Evolutionary conservation across 164 flowering plant genomes (phyloP).

Genomic region (Vitis riparia): DNA sequence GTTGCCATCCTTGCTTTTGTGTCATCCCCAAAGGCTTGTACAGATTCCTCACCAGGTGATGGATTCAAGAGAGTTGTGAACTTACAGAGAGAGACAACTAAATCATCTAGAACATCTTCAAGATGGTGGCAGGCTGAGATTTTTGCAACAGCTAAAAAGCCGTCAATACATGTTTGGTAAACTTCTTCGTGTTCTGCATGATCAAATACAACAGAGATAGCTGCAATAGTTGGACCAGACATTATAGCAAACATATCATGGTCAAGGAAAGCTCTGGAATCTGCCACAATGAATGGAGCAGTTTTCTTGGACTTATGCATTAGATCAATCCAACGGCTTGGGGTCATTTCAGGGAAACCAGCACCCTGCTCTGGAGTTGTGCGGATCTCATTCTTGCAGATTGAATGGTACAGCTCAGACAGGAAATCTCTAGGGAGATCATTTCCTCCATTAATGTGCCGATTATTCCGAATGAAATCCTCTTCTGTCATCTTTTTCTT

Average conservation of each 20-base stretch:
- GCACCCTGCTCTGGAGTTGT: slow-evolving; percentile 50
- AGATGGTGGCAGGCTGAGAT: slow-evolving; percentile 57
- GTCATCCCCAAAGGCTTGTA: slow-evolving; percentile 52
- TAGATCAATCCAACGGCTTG: slow-evolving; percentile 56
- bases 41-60: slow-evolving; percentile 48
- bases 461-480: slow-evolving; percentile 63
- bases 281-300: slow-evolving; percentile 45
- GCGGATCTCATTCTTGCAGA: slow-evolving; percentile 56
- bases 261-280: slow-evolving; percentile 44
- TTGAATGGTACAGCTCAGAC: slow-evolving; percentile 45
- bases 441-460: slow-evolving; percentile 63
- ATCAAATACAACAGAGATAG: slow-evolving; percentile 57
- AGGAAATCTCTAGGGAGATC: slow-evolving; percentile 61
- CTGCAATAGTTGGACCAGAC: slow-evolving; percentile 60
- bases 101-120: slow-evolving; percentile 53
- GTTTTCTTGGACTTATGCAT: slow-evolving; percentile 53
- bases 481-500: slow-evolving; percentile 76
- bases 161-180: slow-evolving; percentile 52
- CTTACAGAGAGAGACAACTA: slow-evolving; percentile 52
- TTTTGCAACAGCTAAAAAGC: slow-evolving; percentile 56
- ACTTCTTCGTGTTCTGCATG: slow-evolving; percentile 53
- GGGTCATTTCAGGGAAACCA: slow-evolving; percentile 54
- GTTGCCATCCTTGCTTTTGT: slow-evolving; percentile 56
- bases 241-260: slow-evolving; percentile 20
- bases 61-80: slow-evolving; percentile 52